A percentile compares a stretch with the other conserved stretches of the same genome.
These are phyloP conservation scores for Xanthoparmelia taractica DNA, from an alignment of 495 filamentous ascomycete genomes.

Conservation along the genomic window DNA sequence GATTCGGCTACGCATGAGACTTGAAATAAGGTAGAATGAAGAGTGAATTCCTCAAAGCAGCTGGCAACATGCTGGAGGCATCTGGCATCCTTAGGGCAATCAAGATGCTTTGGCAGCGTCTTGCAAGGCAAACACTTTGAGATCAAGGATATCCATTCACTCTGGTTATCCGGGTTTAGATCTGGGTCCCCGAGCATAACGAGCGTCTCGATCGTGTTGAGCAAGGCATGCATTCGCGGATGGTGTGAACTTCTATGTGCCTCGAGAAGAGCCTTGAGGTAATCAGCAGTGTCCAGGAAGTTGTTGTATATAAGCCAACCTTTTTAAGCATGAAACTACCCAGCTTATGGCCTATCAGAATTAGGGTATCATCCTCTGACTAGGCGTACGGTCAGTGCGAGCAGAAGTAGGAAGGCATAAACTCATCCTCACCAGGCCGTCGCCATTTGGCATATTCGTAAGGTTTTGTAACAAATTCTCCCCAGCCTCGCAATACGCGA, in stretches of 20 bases:
- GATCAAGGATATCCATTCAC: not conserved
- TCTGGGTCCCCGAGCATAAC: not conserved
- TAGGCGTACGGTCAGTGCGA: not conserved
- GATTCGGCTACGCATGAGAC: not conserved
- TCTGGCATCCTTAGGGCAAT: not conserved
- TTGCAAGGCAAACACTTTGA: not conserved
- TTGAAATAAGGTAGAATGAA: not conserved
- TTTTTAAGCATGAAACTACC: not conserved
- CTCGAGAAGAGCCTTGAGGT: not conserved
- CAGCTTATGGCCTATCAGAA: not conserved
- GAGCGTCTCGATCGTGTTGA: not conserved
- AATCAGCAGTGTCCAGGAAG: not conserved
- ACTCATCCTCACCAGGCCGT: not conserved
- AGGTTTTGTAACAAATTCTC: not conserved
- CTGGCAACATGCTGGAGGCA: not conserved
- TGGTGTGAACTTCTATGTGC: not conserved
- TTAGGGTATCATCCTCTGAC: not conserved
- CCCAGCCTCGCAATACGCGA: not conserved
- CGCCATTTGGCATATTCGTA: not conserved
- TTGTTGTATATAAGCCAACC: not conserved
- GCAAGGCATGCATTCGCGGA: not conserved
- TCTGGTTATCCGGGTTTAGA: not conserved
- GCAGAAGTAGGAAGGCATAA: not conserved
- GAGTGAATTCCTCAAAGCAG: not conserved
- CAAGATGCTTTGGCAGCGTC: not conserved